Conservation (phyloP, 768 basidiomycete species). For the Suillus weaverae region DNA sequence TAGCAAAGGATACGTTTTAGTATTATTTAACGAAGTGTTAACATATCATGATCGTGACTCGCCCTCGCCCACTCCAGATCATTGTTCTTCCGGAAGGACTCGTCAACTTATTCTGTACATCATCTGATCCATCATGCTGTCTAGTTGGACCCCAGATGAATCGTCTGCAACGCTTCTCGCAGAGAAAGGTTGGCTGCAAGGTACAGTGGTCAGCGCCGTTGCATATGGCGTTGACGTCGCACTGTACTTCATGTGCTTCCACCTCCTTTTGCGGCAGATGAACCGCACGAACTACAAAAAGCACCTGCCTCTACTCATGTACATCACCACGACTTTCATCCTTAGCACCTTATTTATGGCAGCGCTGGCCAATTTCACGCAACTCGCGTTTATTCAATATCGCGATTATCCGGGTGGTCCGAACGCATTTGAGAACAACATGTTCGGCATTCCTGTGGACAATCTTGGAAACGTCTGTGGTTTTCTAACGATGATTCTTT, state of each 20-base stretch:
- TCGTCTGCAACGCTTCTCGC: background rate
- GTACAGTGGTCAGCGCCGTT: constrained; percentile 8
- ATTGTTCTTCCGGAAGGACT: background rate
- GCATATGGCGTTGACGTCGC: constrained; percentile 16
- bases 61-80: background rate
- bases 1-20: background rate
- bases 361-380: constrained; percentile 20
- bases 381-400: constrained; percentile 32
- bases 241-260: constrained; percentile 7
- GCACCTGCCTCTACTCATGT: constrained; percentile 1
- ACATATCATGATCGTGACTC: background rate
- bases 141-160: constrained; percentile 1
- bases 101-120: background rate
- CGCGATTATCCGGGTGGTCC: constrained; percentile 35
- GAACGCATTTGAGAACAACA: constrained; percentile 19
- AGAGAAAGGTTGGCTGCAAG: constrained; percentile 1
- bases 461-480: constrained; percentile 14
- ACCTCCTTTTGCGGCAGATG: constrained; percentile 1
- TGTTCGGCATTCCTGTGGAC: constrained; percentile 23
- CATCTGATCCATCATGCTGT: background rate
- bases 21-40: background rate
- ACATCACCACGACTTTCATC: constrained; percentile 4
- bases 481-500: constrained; percentile 16
- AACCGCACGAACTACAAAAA: background rate
- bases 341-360: constrained; percentile 25